A percentile compares a stretch with the other conserved stretches of the same genome.
phyloP scores from a whole-genome alignment of 1,284 basidiomycete genomes.

The Malassezia japonica region DNA sequence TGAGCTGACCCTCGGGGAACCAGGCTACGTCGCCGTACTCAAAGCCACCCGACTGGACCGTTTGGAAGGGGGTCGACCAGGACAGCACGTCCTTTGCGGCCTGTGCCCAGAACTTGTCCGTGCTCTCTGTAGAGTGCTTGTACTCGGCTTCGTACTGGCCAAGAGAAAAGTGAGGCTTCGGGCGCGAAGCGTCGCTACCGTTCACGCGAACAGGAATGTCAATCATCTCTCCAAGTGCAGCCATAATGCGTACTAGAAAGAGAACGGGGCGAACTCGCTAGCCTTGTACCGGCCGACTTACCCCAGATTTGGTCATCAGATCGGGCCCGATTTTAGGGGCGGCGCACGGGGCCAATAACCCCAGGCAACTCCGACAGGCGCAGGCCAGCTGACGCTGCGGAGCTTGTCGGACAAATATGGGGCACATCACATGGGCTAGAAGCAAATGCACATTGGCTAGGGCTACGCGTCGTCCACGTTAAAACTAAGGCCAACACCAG shows the following conservation, averaged over 20 bases:
- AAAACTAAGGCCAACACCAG: slow-evolving; percentile 1
- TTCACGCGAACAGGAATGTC: slow-evolving; percentile 13
- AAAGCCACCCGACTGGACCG: slow-evolving; percentile 75
- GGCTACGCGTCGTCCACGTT: background rate
- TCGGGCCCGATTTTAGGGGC: no score
- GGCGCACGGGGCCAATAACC: no score
- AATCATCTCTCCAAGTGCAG: background rate
- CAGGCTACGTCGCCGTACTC: slow-evolving; percentile 79
- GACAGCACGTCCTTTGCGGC: slow-evolving; percentile 65
- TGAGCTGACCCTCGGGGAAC: slow-evolving; percentile 58
- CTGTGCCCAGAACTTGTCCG: slow-evolving; percentile 11
- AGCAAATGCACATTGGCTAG: no score
- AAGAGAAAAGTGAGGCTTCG: slow-evolving; percentile 12
- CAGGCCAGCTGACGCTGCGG: no score
- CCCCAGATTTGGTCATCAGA: no score
- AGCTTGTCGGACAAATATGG: no score
- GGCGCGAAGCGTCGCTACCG: background rate
- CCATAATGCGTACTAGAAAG: no score
- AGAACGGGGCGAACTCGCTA: no score
- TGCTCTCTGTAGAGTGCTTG: slow-evolving; percentile 2
- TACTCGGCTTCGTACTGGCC: slow-evolving; percentile 4
- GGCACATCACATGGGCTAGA: no score
- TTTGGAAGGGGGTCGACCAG: slow-evolving; percentile 87
- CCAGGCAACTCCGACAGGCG: no score
- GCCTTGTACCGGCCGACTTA: no score